Evolutionary conservation across 2,329 filamentous ascomycete species (phyloP), one percentile per base, ranked within the genome.

Genomic region (Mycocentrospora acerina): DNA sequence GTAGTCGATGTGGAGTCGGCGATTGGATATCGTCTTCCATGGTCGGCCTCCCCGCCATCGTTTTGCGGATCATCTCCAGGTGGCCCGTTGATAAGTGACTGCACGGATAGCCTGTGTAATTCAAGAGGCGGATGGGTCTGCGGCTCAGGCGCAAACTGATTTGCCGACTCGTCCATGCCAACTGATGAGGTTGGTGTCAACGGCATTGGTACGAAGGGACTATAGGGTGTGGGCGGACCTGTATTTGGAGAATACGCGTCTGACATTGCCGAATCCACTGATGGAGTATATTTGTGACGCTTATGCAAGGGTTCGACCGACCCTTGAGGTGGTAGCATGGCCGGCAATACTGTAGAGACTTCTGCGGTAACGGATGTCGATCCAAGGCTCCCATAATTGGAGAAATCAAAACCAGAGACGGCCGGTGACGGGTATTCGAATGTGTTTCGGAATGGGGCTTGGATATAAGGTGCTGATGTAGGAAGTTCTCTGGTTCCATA

Each of bases 21-120:
- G 14, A 60, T 56, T 2, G 62, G 62, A 46, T 66, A 66, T 31
- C 58, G 58, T 16, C 53, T 46, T 29, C 43, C 49, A n/a, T 13
- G 77, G 71, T 12, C 77, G 73, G 3, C 77, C 77, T 57, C 48
- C 2, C 41, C 29, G 28, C 33, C 48, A 16, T 48, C 40, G 3
- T 36, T 46, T 11, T 47, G 49, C 5, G 37, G 33, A 4, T 31
- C 40, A 15, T 55, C 47, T 7, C 46, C 49, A 17, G 55, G 44
- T 3, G 55, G 46, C 10, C 48, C 53, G 7, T 57, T 53, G 4
- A 88, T 67, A 7, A 88, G 65, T 10, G 82, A 86, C 52, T 79
- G 80, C 22, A 88, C 82, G 7, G 83, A 85, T 15, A 87, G 69
- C 11, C 60, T 68, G 9, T 75, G 73, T 18, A 76, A 51, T 39